Evolutionary conservation across 2,329 filamentous ascomycete species (phyloP), one percentile per base, ranked within the genome.

Genomic region (Hypoxylon sp.): DNA sequence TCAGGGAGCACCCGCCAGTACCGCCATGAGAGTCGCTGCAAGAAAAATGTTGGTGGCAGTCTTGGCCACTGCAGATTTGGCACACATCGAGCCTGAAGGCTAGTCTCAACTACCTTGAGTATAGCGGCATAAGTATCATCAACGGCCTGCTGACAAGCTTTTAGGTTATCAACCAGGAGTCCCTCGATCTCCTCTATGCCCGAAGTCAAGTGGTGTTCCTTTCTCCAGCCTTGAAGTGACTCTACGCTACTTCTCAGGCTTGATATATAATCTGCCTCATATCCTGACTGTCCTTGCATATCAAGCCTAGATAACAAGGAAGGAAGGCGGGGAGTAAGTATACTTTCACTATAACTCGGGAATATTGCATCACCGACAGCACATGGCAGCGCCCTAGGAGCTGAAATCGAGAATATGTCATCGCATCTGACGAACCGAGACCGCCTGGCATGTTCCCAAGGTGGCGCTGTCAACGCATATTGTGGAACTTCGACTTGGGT

Each of bases 41-140:
- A 70, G 38, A 83, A 74, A 13, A 82, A 77, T 0, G 70, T 23
- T 0, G 79, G 77, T 0, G 76, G 78, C 0, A 81, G 11, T 10
- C 80, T 72, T 0, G 80, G 76, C 9, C 51, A 32, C 5, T 71
- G 67, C 36, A 51, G 25, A 23, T 5, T 52, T n/a, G 52, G 38
- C 38, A 46, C 52, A 3, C n/a, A 48, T 32, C 25, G 59, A 45
- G 23, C 17, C 7, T 50, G 45, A 23, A 48, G 30, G 19, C n/a
- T 32, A 53, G 13, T 9, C 14, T n/a, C 5, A 10, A 63, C 21
- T 14, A 48, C 45, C 14, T 50, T 13, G 9, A 32, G 1, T 36
- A 69, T 69, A 10, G 2, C 30, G 0, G 10, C 19, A 17, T 63
- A 66, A 13, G 11, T 38, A 11, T 34, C 17, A 2, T 60, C 28